Conservation (phyloP, 148 eudicot species). For the Cornus suecica region DNA sequence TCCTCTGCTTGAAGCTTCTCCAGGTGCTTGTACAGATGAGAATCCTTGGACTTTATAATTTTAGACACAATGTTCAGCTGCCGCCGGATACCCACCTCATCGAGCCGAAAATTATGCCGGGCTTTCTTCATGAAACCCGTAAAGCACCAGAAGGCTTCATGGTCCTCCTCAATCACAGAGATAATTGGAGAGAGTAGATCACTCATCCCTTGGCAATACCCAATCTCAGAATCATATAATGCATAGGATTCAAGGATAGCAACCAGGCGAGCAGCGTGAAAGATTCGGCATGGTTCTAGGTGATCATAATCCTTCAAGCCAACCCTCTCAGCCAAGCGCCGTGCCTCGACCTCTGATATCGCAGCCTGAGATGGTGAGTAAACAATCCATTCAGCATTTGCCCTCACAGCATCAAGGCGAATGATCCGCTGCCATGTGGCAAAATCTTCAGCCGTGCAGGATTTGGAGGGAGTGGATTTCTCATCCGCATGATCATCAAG, state of each 20-base stretch:
- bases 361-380: constrained; percentile 39
- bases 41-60: constrained; percentile 37
- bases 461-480: constrained; percentile 11
- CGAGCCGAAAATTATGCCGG: constrained; percentile 39
- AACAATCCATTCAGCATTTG: constrained; percentile 32
- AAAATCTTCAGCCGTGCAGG: constrained; percentile 26
- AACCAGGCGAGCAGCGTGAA: constrained; percentile 41
- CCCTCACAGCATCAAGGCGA: constrained; percentile 40
- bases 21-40: constrained; percentile 41
- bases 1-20: constrained; percentile 42
- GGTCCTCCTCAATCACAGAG: constrained; percentile 34
- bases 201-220: constrained; percentile 49
- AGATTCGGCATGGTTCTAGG: constrained; percentile 34
- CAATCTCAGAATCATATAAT: constrained; percentile 35
- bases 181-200: constrained; percentile 40
- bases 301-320: constrained; percentile 39
- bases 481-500: constrained; percentile 5
- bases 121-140: constrained; percentile 44
- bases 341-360: constrained; percentile 26
- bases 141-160: constrained; percentile 42
- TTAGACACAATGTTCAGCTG: constrained; percentile 33
- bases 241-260: constrained; percentile 44
- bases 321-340: constrained; percentile 29
- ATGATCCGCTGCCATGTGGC: constrained; percentile 41
- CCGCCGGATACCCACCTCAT: constrained; percentile 38